Evolutionary conservation across 2,329 filamentous ascomycete genomes (phyloP), one percentile per base, ranked within the genome.

Genomic region (Purpureocillium takamizusanense): DNA sequence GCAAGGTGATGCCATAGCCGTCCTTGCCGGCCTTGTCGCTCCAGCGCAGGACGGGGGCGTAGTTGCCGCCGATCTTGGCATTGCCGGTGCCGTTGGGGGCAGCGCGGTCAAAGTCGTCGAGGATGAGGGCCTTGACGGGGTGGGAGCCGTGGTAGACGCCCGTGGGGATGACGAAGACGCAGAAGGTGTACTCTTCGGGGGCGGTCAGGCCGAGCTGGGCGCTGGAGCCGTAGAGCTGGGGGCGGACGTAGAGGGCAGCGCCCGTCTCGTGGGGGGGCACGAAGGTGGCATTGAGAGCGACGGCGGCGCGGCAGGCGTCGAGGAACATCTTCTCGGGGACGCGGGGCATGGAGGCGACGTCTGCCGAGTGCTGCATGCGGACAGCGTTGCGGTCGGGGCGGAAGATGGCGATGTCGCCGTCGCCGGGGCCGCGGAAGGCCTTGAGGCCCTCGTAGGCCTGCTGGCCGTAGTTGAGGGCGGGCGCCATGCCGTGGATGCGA

Each of bases 371-470:
- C 57, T 87, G 83, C 71, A 97, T 78, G 42, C 90, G 86, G 31
- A 67, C 63, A 29, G 89, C 92, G 60, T 97, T 97, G 56, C 82
- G 79, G 54, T 81, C 74, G 0, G 90, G 86, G 4, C 90, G 83
- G 77, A 97, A 97, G 60, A 97, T 77, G 57, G 80, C 78, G 65
- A 97, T 89, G 42, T 66, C 63, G 42, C 70, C 58, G 59, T 83
- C 77, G 41, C 74, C 68, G 14, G 87, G 84, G 3, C 73, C 70
- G 46, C 90, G 87, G 74, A 95, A 95, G 39, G 90, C 89, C 65
- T 97, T 97, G 59, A 97, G 79, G n/a, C 92, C 92, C 61, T 98
- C 92, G 70, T 94, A 98, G 53, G 87, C 90, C 67, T 97, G 92
- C 59, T 95, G 88, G 42, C 90, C 88, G 62, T 98, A 98, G 73